Conservation (phyloP, 2,329 filamentous ascomycete genomes). For the Onygenales sp. region DNA sequence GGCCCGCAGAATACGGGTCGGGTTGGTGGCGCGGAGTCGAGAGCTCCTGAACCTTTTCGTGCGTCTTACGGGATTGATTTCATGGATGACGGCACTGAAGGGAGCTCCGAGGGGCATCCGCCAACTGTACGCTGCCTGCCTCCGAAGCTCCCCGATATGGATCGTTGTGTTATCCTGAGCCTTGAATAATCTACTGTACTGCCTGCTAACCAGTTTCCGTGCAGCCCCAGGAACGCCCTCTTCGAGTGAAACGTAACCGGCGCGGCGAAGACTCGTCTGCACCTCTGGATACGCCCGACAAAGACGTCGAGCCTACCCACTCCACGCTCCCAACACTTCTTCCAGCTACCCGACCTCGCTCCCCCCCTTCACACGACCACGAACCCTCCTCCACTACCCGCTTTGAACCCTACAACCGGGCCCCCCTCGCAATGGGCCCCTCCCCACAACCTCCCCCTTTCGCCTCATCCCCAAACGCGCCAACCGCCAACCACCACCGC, state of each 20-base stretch:
- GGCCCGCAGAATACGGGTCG: slow-evolving; percentile 2
- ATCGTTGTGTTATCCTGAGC: not conserved
- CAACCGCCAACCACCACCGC: not conserved
- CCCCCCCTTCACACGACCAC: slow-evolving; percentile 19
- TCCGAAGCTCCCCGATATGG: slow-evolving; percentile 2
- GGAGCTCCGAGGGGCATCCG: slow-evolving; percentile 35
- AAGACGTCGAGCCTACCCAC: not conserved
- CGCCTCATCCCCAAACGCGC: not conserved
- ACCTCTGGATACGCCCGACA: slow-evolving; percentile 6
- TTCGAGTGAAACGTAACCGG: slow-evolving; percentile 34
- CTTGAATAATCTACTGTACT: not conserved
- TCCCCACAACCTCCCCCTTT: not conserved
- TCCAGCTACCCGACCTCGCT: slow-evolving; percentile 17
- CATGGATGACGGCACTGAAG: slow-evolving; percentile 34
- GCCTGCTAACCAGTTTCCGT: not conserved
- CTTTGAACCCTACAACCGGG: not conserved
- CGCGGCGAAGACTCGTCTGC: slow-evolving; percentile 24
- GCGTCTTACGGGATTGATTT: slow-evolving; percentile 16
- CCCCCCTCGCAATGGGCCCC: not conserved
- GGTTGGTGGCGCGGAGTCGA: not conserved
- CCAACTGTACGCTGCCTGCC: slow-evolving; percentile 26
- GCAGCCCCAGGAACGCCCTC: slow-evolving; percentile 38
- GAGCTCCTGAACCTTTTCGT: not conserved
- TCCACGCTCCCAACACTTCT: slow-evolving; percentile 22
- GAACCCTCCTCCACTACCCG: not conserved